These are phyloP conservation scores for Kodamaea hsintzibuensis DNA, from an alignment of 805 yeast species.

Conservation along the genomic window DNA sequence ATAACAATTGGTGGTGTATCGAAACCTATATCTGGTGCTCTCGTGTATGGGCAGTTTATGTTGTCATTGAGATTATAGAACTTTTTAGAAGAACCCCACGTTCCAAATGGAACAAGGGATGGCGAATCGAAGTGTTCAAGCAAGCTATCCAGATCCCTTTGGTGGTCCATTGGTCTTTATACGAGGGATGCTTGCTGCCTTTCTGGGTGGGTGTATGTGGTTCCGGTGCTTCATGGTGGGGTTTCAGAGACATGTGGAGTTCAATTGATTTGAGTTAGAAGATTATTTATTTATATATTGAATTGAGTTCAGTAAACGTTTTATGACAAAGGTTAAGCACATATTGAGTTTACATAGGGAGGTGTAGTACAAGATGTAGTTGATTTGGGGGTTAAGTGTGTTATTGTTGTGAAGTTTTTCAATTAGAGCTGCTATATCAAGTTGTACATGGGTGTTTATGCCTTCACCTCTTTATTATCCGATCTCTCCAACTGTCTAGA, in stretches of 20 bases:
- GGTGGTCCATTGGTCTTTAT: conserved; percentile 46
- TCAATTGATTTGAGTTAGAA: conserved; percentile 30
- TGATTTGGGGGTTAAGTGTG: too few relatives aligned
- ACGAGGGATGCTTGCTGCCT: conserved; percentile 45
- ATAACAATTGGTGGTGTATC: conserved; percentile 43
- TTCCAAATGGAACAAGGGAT: conserved; percentile 34
- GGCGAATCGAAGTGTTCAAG: conserved; percentile 38
- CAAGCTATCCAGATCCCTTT: conserved; percentile 43
- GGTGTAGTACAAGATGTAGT: too few relatives aligned
- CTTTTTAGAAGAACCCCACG: conserved; percentile 41
- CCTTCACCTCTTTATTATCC: conserved; percentile 1
- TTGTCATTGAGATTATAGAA: conserved; percentile 40
- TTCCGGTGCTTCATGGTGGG: conserved; percentile 45
- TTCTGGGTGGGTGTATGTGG: conserved; percentile 52
- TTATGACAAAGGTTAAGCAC: neutral
- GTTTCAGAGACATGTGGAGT: conserved; percentile 35
- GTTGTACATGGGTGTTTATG: neutral
- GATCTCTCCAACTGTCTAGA: conserved; percentile 55
- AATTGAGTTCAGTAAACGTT: neutral
- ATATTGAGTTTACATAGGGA: too few relatives aligned
- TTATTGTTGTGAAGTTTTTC: too few relatives aligned
- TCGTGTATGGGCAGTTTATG: conserved; percentile 45
- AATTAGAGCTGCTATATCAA: too few relatives aligned
- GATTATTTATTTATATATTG: conserved; percentile 1
- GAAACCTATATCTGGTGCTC: conserved; percentile 47